Base-by-base conservation (phyloP, 371 early-diverging fungal genomes). In the Saksenaea oblongispora region DNA sequence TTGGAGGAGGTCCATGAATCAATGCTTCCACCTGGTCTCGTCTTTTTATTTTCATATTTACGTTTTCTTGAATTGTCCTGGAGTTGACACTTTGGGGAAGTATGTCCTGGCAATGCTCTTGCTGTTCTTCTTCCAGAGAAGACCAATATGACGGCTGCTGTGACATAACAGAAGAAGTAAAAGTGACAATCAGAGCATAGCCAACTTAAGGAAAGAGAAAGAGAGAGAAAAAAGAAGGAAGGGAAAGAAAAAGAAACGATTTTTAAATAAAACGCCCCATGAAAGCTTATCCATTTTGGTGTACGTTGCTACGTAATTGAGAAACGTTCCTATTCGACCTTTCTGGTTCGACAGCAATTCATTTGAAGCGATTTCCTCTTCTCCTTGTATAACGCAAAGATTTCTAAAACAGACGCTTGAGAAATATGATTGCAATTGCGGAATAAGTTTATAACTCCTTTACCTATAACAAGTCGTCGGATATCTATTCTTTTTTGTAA, bases 21-120 rank as follows among this genome's bases (percentile, higher is more conserved):
- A 63, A 34, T 3, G 51, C 63, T 41, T 44, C 57, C 14, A 63
- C 63, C 22, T 42, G 28, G 35, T 63, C 63, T 13, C 63, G 28
- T 31, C 63, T 34, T 28, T 56, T 63, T 0, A 57, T 31, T 54
- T 53, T 56, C 63, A 63, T 63, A 47, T 47, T 63, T 26, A 0
- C 51, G 9, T 22, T 22, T 47, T 22, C 22, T 47, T 22, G 51
- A 26, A 22, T 10, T 18, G 11, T 47, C 22, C 4, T 22, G 24
- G 3, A 7, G 11, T 22, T 47, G 10, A 22, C 10, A 22, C 24
- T 2, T 10, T 47, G 22, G 51, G 17, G 22, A 47, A 2, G 5
- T 8, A 22, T 47, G 5, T 22, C 22, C 10, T 47, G 51, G 2
- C 10, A 10, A 47, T 47, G 22, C 31, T 31, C 31, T 47, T 18